Base-by-base conservation (phyloP, 2,329 filamentous ascomycete species). In the Geosmithia putterillii region DNA sequence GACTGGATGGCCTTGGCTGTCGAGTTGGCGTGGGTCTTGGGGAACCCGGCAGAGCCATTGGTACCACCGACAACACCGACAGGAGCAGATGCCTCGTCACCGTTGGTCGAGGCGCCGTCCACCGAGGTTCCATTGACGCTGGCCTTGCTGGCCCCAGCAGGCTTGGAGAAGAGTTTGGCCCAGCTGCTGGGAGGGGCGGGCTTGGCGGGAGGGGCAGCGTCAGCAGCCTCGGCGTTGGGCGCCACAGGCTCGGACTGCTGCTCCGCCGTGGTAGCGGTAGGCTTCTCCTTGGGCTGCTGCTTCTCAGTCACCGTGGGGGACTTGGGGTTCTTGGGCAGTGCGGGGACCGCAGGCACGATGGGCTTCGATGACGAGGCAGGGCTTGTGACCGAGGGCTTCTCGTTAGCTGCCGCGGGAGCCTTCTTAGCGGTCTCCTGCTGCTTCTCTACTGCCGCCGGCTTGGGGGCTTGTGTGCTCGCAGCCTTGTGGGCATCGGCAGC, bases 1-100 rank as follows among this genome's bases (percentile, higher is more conserved):
- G 77, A 75, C 41, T 74, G 74, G 42, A 98, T 71, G 32, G 86
- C 85, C 52, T 95, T 86, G 3, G 79, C 81, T 42, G 94, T 67
- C 17, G 84, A 81, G 59, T 57, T 79, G 20, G 61, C 57, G 44
- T 67, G 71, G 18, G 65, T 54, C 51, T 69, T 69, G 7, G 63
- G 50, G 46, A 73, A 69, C n/a, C 59, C 21, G 15, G 21, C 50
- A 35, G 57, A 48, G 34, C 49, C 53, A 19, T 51, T 53, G n/a
- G 45, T 34, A 34, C 40, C 44, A 6, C n/a, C n/a, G n/a, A n/a
- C n/a, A n/a, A n/a, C 28, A 32, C 28, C 28, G 28, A 9, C 28
- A 32, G 28, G 6, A 32, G 28, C 28, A 32, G 28, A 3, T 12
- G 51, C 49, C 12, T 52, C 48, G 22, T 47, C 47, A 8, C 54